Base-by-base conservation (phyloP, 2,329 filamentous ascomycete genomes). In the Penicillium sp. region DNA sequence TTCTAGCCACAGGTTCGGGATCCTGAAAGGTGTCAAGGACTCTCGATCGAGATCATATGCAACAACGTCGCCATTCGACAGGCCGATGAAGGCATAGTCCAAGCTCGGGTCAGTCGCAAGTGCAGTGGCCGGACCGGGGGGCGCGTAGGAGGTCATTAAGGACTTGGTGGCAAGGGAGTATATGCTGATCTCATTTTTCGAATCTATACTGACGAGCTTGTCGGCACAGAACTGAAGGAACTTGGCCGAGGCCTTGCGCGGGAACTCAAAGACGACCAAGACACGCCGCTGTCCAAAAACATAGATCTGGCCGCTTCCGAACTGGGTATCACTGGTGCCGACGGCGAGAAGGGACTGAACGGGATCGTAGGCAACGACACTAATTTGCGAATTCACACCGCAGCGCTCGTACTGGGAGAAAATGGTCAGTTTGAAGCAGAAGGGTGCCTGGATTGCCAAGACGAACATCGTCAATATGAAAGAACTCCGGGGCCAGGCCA, bases 31-130 rank as follows among this genome's bases (percentile, higher is more conserved):
- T 11, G 89, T 82, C 49, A 93, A 72, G 24, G 77, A 76, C 63
- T 88, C 83, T 49, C 90, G 80, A 63, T 97, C 93, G 46, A 98
- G 76, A 66, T 98, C 93, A 65, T 91, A 98, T n/a, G 89, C 88
- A 49, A 91, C 77, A 9, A 97, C 77, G 47, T 97, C 90, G 50
- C 91, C 89, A 61, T 79, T 87, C 54, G 87, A 82, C 52, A 89
- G 73, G 10, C 89, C 93, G 36, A 97, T 74, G 51, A 98, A 85
- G 29, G 85, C 89, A 82, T 94, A 98, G 67, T 98, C 93, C 50
- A 98, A 76, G 72, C 88, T 87, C 0, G 91, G 89, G 65, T 98
- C 93, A 6, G 86, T 89, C 47, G 86, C 77, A 60, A 97, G 66
- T 26, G 81, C 79, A 11, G 81, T 84, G 16, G 90, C 87, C 40